Conservation (phyloP, 164 flowering plant species). For the Nymphaea thermarum region DNA sequence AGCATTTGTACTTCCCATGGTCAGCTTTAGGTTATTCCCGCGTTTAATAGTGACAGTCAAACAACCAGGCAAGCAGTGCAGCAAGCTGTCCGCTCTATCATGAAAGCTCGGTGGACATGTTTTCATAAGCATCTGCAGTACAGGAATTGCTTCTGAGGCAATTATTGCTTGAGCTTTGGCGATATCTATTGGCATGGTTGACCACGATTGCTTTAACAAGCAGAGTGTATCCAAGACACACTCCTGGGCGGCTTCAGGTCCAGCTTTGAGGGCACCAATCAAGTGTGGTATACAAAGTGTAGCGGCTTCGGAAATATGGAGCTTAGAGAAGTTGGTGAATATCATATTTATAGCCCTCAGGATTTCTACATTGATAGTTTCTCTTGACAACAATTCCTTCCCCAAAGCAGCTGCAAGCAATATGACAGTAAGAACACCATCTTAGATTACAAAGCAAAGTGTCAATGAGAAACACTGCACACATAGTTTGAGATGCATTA, state of each 20-base stretch:
- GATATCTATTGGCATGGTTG: conserved; percentile 65
- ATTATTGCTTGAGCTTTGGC: conserved; percentile 69
- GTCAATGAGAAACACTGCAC: no score
- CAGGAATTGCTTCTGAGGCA: conserved; percentile 86
- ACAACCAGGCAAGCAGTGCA: conserved; percentile 83
- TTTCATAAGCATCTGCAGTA: conserved; percentile 66
- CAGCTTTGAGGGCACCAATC: conserved; percentile 64
- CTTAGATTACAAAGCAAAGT: not conserved
- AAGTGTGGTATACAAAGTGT: conserved; percentile 77
- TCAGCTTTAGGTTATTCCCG: conserved; percentile 72
- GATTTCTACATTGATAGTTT: conserved; percentile 64
- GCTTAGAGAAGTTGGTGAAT: conserved; percentile 69
- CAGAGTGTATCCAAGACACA: conserved; percentile 61
- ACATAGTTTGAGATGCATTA: no score
- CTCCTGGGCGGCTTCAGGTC: conserved; percentile 69
- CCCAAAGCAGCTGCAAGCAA: conserved; percentile 69
- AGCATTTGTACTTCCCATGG: conserved; percentile 77
- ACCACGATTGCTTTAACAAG: conserved; percentile 72
- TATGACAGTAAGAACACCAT: not conserved
- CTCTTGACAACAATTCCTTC: conserved; percentile 63
- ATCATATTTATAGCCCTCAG: conserved; percentile 65
- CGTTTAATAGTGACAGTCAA: conserved; percentile 71
- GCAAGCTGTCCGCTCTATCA: conserved; percentile 67
- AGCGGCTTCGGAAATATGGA: conserved; percentile 75
- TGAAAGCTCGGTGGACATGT: conserved; percentile 86